A percentile compares a stretch with the other conserved stretches of the same genome.
Evolutionary conservation across 805 yeast species (phyloP).

Genomic region (Wickerhamiella azyma): DNA sequence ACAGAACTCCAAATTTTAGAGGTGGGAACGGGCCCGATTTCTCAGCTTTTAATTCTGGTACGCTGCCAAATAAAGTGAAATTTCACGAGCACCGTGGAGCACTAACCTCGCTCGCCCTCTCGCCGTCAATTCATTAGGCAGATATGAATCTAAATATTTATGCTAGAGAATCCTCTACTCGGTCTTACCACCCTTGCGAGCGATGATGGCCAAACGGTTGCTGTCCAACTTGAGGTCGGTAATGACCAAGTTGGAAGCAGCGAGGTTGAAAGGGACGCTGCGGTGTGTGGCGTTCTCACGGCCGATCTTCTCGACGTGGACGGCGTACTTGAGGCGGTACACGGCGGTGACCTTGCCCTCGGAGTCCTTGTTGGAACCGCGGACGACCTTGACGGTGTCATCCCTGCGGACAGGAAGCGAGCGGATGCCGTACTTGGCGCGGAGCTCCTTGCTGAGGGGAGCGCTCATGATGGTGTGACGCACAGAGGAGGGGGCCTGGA

Average conservation of each 20-base stretch:
- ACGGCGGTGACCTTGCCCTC: slow-evolving; percentile 97
- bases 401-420: slow-evolving; percentile 96
- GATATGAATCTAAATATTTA: background rate
- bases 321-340: slow-evolving; percentile 95
- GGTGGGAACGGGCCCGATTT: too few species aligned
- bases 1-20: too few species aligned
- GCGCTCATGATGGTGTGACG: slow-evolving; percentile 94
- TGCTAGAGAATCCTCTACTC: slow-evolving; percentile 40
- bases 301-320: slow-evolving; percentile 94
- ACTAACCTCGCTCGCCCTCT: too few species aligned
- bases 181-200: slow-evolving; percentile 94
- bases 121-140: background rate
- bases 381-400: slow-evolving; percentile 87
- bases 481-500: slow-evolving; percentile 91
- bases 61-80: too few species aligned
- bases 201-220: slow-evolving; percentile 96
- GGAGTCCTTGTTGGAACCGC: slow-evolving; percentile 99
- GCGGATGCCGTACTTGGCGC: slow-evolving; percentile 91
- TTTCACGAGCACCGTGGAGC: too few species aligned
- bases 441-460: slow-evolving; percentile 97
- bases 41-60: too few species aligned
- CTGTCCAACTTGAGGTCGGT: slow-evolving; percentile 96
- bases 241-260: slow-evolving; percentile 98
- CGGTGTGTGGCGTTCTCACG: slow-evolving; percentile 98
- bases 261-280: slow-evolving; percentile 90